Evolutionary conservation across 169 alveolate species (phyloP).

Genomic region (Fabrea salina): DNA sequence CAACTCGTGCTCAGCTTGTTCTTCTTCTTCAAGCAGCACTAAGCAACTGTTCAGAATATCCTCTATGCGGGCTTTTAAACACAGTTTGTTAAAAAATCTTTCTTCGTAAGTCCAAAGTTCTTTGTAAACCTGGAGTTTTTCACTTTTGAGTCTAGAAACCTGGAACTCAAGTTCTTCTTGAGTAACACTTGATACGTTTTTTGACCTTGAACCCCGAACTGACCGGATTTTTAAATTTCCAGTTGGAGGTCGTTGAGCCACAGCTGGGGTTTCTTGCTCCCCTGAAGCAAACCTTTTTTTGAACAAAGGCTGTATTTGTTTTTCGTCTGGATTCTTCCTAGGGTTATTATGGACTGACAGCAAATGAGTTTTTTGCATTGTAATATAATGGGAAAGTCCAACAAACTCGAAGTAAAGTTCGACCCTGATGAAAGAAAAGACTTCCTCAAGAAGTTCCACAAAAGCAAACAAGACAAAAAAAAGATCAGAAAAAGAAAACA

Average conservation of each 20-base stretch:
- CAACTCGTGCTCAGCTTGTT: background rate
- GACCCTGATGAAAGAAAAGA: too few species aligned
- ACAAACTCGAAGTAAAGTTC: too few species aligned
- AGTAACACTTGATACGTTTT: background rate
- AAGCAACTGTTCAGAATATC: background rate
- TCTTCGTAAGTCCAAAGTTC: conserved; percentile 9
- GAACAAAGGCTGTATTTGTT: conserved; percentile 2
- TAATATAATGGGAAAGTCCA: too few species aligned
- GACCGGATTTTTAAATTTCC: background rate
- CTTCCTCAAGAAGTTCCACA: too few species aligned
- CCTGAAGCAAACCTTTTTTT: background rate
- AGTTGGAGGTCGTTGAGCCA: background rate
- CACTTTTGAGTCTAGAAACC: background rate
- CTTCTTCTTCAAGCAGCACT: background rate
- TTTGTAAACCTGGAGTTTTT: conserved; percentile 6
- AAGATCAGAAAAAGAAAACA: too few species aligned
- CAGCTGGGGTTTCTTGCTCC: background rate
- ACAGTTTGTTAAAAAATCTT: background rate
- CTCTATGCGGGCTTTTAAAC: background rate
- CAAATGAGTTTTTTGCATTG: conserved; percentile 11
- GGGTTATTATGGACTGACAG: conserved; percentile 11
- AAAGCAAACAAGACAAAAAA: too few species aligned
- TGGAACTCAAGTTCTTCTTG: background rate
- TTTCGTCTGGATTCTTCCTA: background rate
- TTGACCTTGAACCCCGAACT: background rate